A percentile compares a stretch with the other conserved stretches of the same genome.
Evolutionary conservation across 108 stramenopile genomes (phyloP).

Genomic region (Cyclotella atomus): DNA sequence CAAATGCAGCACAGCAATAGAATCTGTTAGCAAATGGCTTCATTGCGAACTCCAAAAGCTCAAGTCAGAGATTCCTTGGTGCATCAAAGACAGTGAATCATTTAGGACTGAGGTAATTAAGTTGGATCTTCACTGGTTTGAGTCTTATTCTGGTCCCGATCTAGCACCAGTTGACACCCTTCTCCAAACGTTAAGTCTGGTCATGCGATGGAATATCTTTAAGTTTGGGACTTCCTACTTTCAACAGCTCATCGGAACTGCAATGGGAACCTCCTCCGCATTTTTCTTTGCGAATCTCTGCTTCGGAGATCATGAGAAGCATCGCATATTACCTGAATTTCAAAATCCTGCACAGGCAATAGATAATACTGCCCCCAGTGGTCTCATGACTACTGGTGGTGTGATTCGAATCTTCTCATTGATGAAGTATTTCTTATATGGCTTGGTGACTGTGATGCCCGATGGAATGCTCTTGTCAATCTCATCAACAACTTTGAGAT

Average conservation of each 20-base stretch:
- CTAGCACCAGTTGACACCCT: not conserved
- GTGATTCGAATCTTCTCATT: too few relatives aligned
- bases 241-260: conserved; percentile 18
- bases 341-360: too few relatives aligned
- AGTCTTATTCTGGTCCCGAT: not conserved
- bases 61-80: not conserved
- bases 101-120: not conserved
- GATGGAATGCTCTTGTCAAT: not conserved
- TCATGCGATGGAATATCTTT: conserved; percentile 16
- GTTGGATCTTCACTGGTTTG: not conserved
- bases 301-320: conserved; percentile 20
- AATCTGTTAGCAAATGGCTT: conserved; percentile 8
- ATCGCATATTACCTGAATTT: not conserved
- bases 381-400: too few relatives aligned
- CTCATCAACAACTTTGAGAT: conserved; percentile 5
- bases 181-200: not conserved
- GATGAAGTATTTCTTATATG: too few relatives aligned
- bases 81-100: not conserved
- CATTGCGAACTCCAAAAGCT: not conserved
- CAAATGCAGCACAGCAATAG: not conserved
- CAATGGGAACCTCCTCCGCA: conserved; percentile 37
- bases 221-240: conserved; percentile 27
- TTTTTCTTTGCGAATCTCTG: conserved; percentile 20
- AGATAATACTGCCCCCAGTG: too few relatives aligned
- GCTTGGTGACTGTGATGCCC: not conserved